Base-by-base conservation (phyloP, 306 rosid species). In the Gynostemma pentaphyllum region DNA sequence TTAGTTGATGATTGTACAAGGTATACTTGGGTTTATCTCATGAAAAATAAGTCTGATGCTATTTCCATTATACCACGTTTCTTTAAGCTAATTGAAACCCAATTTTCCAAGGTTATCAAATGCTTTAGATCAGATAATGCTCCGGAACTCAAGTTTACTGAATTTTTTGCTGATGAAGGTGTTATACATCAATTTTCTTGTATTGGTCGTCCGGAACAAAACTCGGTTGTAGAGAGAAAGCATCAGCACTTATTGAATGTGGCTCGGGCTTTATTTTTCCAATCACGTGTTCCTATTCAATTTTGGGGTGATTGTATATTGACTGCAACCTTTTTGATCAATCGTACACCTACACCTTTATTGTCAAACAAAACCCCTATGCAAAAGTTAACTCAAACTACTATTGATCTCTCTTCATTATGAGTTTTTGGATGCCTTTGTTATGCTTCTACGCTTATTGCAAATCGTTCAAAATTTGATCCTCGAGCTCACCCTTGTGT, bases 1-100 rank as follows among this genome's bases (percentile, higher is more conserved):
- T 0, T 48, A 18, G 54, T 48, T 18, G 54, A 48, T 48, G 74
- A 74, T 4, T 79, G 82, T 78, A 12, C 47, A 11, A 4, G 47
- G 2, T 42, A 2, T 13, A 42, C 47, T 2, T 42, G 47, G 47
- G 47, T 42, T 0, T 42, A 42, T 12, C 16, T 42, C 7, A 8
- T 42, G 4, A 4, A 18, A 13, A 1, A 14, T 1, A 42, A 42
- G 3, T 42, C 47, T 42, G 47, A 42, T 42, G 5, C 12, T 13
- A 3, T 14, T 0, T 2, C 16, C 5, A 14, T 42, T 11, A 13
- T 42, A 0, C 18, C 47, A 0, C 18, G 47, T 0, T 13, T 42
- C 15, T 42, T 42, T 0, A 42, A 42, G 19, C 18, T 42, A 0
- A 13, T 42, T 13, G 18, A 42, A 42, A 42, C 47, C 0, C 47